These are phyloP conservation scores for Hypomontagnella submonticulosa DNA, from an alignment of 495 filamentous ascomycete genomes.

Conservation along the genomic window DNA sequence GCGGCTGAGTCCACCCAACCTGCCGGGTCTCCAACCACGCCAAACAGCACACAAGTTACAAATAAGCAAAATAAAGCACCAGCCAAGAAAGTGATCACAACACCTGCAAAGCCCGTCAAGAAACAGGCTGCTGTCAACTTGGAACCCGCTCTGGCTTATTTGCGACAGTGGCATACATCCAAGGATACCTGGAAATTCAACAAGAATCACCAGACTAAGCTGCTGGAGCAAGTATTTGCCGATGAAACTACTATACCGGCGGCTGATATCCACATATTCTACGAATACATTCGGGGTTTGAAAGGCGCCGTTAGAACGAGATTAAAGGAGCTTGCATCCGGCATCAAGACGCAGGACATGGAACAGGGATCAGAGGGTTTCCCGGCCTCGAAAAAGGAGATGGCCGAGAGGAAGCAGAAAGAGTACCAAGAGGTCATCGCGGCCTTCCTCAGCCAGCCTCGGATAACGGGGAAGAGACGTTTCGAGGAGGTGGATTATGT, in stretches of 20 bases:
- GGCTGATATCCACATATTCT: slow-evolving; percentile 69
- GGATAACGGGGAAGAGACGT: slow-evolving; percentile 46
- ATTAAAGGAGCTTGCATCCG: slow-evolving; percentile 69
- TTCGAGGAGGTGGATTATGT: slow-evolving; percentile 62
- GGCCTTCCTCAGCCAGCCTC: slow-evolving; percentile 50
- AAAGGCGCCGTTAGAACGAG: slow-evolving; percentile 72
- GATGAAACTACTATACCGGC: slow-evolving; percentile 69
- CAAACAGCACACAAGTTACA: slow-evolving; percentile 39
- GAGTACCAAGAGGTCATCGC: slow-evolving; percentile 68
- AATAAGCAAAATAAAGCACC: slow-evolving; percentile 47
- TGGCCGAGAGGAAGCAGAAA: slow-evolving; percentile 54
- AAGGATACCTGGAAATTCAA: slow-evolving; percentile 88
- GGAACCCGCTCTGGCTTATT: slow-evolving; percentile 75
- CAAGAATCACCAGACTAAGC: slow-evolving; percentile 83
- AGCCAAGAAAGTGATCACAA: slow-evolving; percentile 46
- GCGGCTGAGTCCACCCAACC: slow-evolving; percentile 73
- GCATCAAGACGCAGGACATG: slow-evolving; percentile 62
- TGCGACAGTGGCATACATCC: slow-evolving; percentile 73
- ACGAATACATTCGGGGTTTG: slow-evolving; percentile 76
- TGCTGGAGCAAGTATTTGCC: slow-evolving; percentile 84
- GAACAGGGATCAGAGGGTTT: slow-evolving; percentile 57
- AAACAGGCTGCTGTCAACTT: slow-evolving; percentile 55
- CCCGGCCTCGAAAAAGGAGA: slow-evolving; percentile 53
- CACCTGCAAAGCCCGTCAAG: slow-evolving; percentile 43
- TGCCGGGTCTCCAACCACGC: slow-evolving; percentile 46